Percentiles rank a stretch among this genome's conserved stretches.
These are phyloP conservation scores for Talaromyces nanjingensis DNA, from an alignment of 495 filamentous ascomycete species.

Conservation along the genomic window DNA sequence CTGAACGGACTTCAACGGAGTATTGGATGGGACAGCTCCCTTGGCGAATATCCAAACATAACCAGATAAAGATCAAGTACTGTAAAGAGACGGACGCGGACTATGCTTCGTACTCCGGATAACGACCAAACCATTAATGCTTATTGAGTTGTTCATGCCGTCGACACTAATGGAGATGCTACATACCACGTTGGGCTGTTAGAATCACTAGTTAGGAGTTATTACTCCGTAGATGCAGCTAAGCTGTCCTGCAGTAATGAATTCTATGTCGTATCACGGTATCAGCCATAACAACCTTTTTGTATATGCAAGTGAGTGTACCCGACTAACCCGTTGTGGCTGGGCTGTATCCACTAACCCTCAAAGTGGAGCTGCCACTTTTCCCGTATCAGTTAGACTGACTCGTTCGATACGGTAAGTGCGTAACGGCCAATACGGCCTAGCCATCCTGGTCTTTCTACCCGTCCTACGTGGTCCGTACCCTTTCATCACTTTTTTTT, in stretches of 20 bases:
- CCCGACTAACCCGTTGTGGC: background rate
- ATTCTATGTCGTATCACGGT: background rate
- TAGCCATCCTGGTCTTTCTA: background rate
- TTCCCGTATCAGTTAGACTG: background rate
- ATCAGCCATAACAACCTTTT: background rate
- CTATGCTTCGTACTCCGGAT: background rate
- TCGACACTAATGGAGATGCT: background rate
- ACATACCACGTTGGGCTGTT: background rate
- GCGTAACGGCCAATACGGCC: background rate
- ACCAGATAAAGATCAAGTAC: background rate
- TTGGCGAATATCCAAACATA: background rate
- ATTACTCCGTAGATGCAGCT: background rate
- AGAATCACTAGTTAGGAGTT: background rate
- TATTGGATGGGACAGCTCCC: background rate
- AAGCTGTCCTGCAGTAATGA: too few species aligned
- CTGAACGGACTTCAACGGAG: background rate
- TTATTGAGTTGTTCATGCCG: background rate
- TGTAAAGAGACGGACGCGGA: background rate
- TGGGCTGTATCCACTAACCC: background rate
- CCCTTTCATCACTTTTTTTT: background rate
- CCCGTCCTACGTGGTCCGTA: background rate
- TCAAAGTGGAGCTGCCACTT: background rate
- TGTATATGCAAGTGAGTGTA: background rate
- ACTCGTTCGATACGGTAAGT: background rate
- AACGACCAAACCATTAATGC: background rate